These are phyloP conservation scores for Penicillium lividum DNA, from an alignment of 495 filamentous ascomycete genomes.

Conservation along the genomic window DNA sequence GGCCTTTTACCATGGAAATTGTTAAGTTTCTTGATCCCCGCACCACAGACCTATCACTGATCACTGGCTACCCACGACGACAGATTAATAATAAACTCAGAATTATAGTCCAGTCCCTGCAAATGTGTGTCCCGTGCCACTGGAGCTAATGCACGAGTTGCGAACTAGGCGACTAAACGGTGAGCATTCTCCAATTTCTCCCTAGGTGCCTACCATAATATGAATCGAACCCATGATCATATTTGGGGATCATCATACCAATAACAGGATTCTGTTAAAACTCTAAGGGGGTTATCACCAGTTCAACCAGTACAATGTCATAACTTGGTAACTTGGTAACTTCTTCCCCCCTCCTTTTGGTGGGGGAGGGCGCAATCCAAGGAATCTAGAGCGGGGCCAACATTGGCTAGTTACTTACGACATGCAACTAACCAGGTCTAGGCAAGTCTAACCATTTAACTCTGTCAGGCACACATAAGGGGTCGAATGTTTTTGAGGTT, in stretches of 20 bases:
- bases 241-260: neutral
- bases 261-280: neutral
- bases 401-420: no score
- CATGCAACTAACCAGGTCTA: no score
- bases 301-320: neutral
- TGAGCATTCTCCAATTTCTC: neutral
- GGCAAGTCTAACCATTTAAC: neutral
- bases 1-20: neutral
- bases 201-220: neutral
- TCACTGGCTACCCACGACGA: neutral
- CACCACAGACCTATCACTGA: neutral
- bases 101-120: neutral
- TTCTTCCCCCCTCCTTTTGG: neutral
- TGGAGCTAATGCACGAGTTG: neutral
- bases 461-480: neutral
- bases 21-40: neutral
- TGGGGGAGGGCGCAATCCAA: neutral
- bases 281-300: neutral
- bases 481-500: no score
- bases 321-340: neutral
- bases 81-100: neutral
- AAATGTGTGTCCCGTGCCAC: neutral
- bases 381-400: neutral
- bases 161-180: neutral
- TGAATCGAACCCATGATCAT: neutral